Base-by-base conservation (phyloP, 2,329 filamentous ascomycete genomes). In the Bipolaris sorokiniana region DNA sequence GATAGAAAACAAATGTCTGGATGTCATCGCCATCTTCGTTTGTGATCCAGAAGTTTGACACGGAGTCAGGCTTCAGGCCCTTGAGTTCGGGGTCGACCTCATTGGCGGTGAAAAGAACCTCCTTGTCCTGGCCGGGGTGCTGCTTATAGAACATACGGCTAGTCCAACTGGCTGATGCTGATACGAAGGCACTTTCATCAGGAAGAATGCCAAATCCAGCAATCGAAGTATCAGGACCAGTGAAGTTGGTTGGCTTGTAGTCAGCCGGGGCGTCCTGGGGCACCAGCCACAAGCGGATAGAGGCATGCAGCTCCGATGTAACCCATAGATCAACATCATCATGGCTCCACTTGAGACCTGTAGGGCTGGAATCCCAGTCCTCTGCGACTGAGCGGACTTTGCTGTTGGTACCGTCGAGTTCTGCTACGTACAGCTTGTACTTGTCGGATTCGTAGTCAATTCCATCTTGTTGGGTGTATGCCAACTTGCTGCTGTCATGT, bases 381-480 rank as follows among this genome's bases (percentile, higher is more conserved):
- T 71, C 68, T 7, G 73, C 72, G 7, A 75, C 63, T 4, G 70
- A 49, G 5, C 56, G 63, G 15, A 75, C 62, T 36, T 68, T 38
- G 1, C 70, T 62, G 26, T 68, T 65, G 18, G 69, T 56, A 13
- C 70, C 71, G 26, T 75, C 62, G 20, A 76, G 67, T 10, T 67
- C 62, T n/a, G 72, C 72, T 33, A 75, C 68, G 36, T 76, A 76
- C 18, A 74, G 62, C 64, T 87, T 84, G 51, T 87, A 83, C 70
- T 88, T 88, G 78, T 97, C 92, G 15, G 89, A 86, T 75, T 97
- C 92, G 73, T 97, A 96, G 60, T 63, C 57, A 37, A 76, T 71
- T 15, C 88, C 86, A 53, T 86, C 82, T 63, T 84, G 83, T 61
- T 86, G 84, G 88, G 93, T 95, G 73, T 95, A 97, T 2, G 86